Evolutionary conservation across 345 rosid species (phyloP).

Genomic region (Alliaria petiolata): DNA sequence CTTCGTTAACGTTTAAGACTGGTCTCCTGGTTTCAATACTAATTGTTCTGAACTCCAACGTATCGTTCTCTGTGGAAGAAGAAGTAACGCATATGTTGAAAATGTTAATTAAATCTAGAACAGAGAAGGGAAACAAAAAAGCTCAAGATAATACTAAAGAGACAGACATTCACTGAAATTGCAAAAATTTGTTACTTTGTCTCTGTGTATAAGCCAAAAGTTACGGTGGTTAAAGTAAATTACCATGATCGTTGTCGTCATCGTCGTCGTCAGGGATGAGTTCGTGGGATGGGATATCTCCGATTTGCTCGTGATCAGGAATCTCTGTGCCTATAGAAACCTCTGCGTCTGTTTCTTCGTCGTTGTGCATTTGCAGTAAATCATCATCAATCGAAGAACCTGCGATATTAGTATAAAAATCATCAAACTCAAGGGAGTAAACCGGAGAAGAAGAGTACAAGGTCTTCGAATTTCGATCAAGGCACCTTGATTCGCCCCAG

Average conservation of each 20-base stretch:
- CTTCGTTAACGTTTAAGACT: slow-evolving; percentile 48
- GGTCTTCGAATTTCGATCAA: neutral
- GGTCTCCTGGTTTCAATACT: slow-evolving; percentile 34
- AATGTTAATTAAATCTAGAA: neutral
- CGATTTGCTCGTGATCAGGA: slow-evolving; percentile 70
- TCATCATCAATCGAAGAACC: slow-evolving; percentile 37
- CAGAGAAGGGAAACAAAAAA: neutral
- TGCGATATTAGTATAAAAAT: neutral
- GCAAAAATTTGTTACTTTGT: neutral
- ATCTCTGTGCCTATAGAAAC: slow-evolving; percentile 84
- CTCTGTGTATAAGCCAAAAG: slow-evolving; percentile 1
- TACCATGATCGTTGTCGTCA: slow-evolving; percentile 29
- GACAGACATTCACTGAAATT: no score
- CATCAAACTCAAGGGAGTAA: neutral
- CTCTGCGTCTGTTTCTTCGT: slow-evolving; percentile 69
- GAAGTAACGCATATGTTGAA: slow-evolving; percentile 11
- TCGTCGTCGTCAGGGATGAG: slow-evolving; percentile 8
- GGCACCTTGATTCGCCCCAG: slow-evolving; percentile 12
- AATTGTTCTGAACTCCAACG: slow-evolving; percentile 45
- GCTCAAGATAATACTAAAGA: no score
- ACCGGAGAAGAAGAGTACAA: neutral
- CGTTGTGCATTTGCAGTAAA: slow-evolving; percentile 30
- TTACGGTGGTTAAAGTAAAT: neutral
- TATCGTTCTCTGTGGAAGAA: slow-evolving; percentile 32
- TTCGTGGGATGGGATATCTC: slow-evolving; percentile 40